These are phyloP conservation scores for Groenewaldozyma salmanticensis DNA, from an alignment of 805 yeast species.

Conservation along the genomic window DNA sequence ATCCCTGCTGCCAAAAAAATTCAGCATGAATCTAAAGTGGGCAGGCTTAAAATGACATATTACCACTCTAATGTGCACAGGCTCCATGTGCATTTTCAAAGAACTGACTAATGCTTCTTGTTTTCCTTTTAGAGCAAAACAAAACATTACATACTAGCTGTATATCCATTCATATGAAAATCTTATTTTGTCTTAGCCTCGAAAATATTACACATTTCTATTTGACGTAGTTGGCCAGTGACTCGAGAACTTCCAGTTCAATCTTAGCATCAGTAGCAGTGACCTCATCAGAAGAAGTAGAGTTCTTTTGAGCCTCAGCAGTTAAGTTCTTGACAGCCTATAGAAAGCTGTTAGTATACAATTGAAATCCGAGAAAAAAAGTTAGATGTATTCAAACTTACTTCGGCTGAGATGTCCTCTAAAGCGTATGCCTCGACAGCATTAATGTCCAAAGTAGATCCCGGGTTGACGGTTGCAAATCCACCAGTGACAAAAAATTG, in stretches of 20 bases:
- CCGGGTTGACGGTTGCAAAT: slow-evolving; percentile 92
- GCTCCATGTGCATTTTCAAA: too few species aligned
- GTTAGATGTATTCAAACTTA: slow-evolving; percentile 3
- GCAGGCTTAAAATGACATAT: too few species aligned
- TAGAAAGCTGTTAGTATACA: slow-evolving; percentile 1
- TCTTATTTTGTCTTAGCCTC: too few species aligned
- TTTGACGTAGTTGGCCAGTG: slow-evolving; percentile 74
- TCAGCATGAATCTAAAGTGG: too few species aligned
- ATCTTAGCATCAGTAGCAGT: slow-evolving; percentile 92
- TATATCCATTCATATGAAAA: too few species aligned
- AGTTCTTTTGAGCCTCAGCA: slow-evolving; percentile 91
- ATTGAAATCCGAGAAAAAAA: background rate
- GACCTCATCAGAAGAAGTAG: slow-evolving; percentile 67
- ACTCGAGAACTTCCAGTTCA: slow-evolving; percentile 93
- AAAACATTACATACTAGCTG: too few species aligned
- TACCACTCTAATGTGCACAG: too few species aligned
- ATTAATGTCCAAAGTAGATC: slow-evolving; percentile 78
- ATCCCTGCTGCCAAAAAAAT: too few species aligned
- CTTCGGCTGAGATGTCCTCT: slow-evolving; percentile 69
- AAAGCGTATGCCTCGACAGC: slow-evolving; percentile 94
- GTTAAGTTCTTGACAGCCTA: slow-evolving; percentile 64
- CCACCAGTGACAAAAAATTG: slow-evolving; percentile 94
- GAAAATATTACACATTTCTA: too few species aligned
- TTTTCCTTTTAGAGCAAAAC: too few species aligned
- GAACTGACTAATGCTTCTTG: too few species aligned